These are phyloP conservation scores for Pistacia vera DNA, from an alignment of 345 rosid species.

Conservation along the genomic window DNA sequence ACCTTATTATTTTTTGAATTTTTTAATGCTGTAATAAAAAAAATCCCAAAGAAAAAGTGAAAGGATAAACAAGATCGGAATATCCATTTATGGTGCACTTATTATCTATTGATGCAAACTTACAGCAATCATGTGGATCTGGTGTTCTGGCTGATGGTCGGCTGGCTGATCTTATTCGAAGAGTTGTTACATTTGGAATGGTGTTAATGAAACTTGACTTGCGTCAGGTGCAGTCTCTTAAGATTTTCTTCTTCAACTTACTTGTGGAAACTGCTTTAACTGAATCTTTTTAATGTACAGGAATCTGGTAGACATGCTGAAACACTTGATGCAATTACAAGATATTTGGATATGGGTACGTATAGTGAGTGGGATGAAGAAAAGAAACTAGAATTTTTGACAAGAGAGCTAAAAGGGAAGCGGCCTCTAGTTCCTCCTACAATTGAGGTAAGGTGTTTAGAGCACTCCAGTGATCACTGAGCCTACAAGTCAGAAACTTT, in stretches of 20 bases:
- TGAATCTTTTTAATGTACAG: conserved; percentile 39
- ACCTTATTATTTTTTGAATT: background rate
- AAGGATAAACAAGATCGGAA: background rate
- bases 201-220: conserved; percentile 93
- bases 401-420: conserved; percentile 89
- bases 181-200: conserved; percentile 91
- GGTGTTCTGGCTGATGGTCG: conserved; percentile 90
- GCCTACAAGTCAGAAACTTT: background rate
- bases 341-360: conserved; percentile 89
- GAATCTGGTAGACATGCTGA: conserved; percentile 93
- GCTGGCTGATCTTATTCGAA: conserved; percentile 89
- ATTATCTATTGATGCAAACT: conserved; percentile 9
- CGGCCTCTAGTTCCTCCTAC: conserved; percentile 84
- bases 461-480: background rate
- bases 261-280: conserved; percentile 2
- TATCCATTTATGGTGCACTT: background rate
- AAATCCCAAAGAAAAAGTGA: background rate
- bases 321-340: conserved; percentile 79
- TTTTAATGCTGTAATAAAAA: no score
- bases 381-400: conserved; percentile 78
- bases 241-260: conserved; percentile 3
- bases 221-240: conserved; percentile 71
- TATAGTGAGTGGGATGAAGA: conserved; percentile 98
- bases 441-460: conserved; percentile 61
- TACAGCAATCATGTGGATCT: conserved; percentile 87